These are phyloP conservation scores for Xylariaceae sp. DNA, from an alignment of 2,329 filamentous ascomycete genomes.

Conservation along the genomic window DNA sequence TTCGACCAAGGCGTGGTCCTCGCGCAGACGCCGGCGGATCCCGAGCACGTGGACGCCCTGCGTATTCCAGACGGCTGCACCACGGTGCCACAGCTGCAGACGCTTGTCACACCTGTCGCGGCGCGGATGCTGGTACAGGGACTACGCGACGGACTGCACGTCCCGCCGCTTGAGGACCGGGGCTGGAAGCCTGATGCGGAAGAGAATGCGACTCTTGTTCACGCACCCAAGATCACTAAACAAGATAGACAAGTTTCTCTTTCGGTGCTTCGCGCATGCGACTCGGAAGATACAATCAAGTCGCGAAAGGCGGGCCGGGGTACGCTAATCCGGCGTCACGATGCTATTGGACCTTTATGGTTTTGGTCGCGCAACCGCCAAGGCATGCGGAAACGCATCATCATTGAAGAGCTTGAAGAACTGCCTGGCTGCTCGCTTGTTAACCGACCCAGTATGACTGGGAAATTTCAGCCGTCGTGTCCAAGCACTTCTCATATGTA, in stretches of 20 bases:
- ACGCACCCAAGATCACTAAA: slow-evolving; percentile 77
- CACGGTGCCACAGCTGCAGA: slow-evolving; percentile 52
- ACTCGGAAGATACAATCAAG: slow-evolving; percentile 19
- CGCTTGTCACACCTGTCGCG: slow-evolving; percentile 66
- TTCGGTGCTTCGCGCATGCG: slow-evolving; percentile 52
- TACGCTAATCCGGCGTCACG: slow-evolving; percentile 58
- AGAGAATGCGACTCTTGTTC: slow-evolving; percentile 33
- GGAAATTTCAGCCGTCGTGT: too few relatives aligned
- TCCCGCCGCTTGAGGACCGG: slow-evolving; percentile 61
- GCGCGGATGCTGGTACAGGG: slow-evolving; percentile 73
- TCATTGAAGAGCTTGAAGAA: slow-evolving; percentile 15
- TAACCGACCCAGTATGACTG: neutral
- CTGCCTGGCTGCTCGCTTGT: neutral
- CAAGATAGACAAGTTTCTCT: slow-evolving; percentile 61
- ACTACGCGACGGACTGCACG: slow-evolving; percentile 67
- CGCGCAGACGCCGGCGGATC: slow-evolving; percentile 68
- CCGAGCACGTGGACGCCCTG: slow-evolving; percentile 54
- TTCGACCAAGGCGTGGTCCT: slow-evolving; percentile 85
- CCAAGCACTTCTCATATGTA: too few relatives aligned
- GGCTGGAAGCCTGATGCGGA: slow-evolving; percentile 37
- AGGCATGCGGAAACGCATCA: slow-evolving; percentile 42
- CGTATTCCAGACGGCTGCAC: slow-evolving; percentile 53
- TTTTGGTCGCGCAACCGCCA: slow-evolving; percentile 44
- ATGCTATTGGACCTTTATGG: slow-evolving; percentile 73
- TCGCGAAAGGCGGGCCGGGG: neutral